Base-by-base conservation (phyloP, 148 eudicot species). In the Silene uniflora region DNA sequence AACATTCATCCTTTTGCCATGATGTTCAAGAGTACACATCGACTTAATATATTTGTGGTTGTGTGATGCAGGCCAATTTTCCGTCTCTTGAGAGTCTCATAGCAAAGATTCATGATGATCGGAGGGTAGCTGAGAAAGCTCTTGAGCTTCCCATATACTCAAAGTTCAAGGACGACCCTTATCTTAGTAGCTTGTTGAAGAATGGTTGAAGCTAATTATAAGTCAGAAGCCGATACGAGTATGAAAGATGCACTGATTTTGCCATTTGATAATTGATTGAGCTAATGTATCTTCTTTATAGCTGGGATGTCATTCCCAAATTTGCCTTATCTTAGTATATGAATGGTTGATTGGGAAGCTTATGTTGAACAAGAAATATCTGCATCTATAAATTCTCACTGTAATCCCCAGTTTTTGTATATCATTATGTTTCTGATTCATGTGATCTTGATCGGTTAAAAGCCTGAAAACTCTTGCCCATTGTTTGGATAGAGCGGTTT, bases 91-190 rank as follows among this genome's bases (percentile, higher is more conserved):
- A 91, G 21, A 81, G 87, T 81, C 84, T 93, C 75, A 59, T 91
- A 67, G 92, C 84, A 67, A 89, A 80, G 85, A 93, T 91, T 72
- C 88, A 87, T 11, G 89, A 93, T 76, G 98, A 93, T 54, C 21
- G 91, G 62, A 76, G 72, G 68, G 80, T 89, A 8, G 90, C 98
- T 25, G 90, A 91, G 83, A 83, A 67, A 13, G 97, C 91, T 23
- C 97, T 93, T 75, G 96, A 89, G 35, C 91, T 93, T 74, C 97
- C 97, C 16, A 32, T 78, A 18, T 93, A 93, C 70, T 81, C 81
- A 3, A 88, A 84, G 76, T 85, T 80, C 79, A 81, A 69, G 79
- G 85, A 89, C 59, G 91, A 91, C 60, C 86, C 82, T 10, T 87
- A 86, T 75, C 69, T 93, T 71, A 86, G 75, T 69, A 80, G 64